Conservation (phyloP, 2,329 filamentous ascomycete species). For the Hymenoscyphus salicellus region DNA sequence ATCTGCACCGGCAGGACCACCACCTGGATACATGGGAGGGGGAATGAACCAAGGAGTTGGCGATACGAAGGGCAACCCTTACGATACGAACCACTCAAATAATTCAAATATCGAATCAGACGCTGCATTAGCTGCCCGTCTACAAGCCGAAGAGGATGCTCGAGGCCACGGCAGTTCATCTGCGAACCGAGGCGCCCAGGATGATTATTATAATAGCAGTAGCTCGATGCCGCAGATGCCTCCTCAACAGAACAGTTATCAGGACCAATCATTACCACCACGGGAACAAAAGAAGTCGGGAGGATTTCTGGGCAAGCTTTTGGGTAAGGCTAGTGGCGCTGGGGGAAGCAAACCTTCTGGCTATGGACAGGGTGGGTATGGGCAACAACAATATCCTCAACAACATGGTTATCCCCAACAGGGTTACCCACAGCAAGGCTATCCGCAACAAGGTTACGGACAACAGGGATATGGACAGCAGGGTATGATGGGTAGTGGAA, state of each 20-base stretch:
- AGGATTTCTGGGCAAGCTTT: conserved; percentile 52
- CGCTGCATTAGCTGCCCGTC: conserved; percentile 67
- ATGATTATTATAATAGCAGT: conserved; percentile 8
- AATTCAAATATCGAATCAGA: conserved; percentile 54
- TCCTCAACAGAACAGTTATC: conserved; percentile 6
- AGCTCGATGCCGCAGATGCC: not conserved
- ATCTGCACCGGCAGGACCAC: conserved; percentile 56
- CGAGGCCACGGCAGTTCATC: conserved; percentile 41
- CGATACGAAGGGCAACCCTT: conserved; percentile 70
- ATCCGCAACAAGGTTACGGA: conserved; percentile 39
- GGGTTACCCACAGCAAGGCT: conserved; percentile 38
- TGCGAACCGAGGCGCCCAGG: conserved; percentile 11
- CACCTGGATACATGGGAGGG: conserved; percentile 53
- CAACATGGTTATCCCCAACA: conserved; percentile 37
- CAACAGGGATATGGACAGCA: conserved; percentile 31
- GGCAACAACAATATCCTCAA: conserved; percentile 20
- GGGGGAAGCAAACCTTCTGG: conserved; percentile 31
- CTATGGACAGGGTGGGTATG: conserved; percentile 37
- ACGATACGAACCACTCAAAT: conserved; percentile 39
- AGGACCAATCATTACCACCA: conserved; percentile 42
- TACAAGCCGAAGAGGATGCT: conserved; percentile 82
- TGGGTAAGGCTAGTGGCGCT: conserved; percentile 37
- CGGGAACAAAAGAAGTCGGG: conserved; percentile 42
- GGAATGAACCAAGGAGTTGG: conserved; percentile 9
- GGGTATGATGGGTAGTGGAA: conserved; percentile 27